phyloP scores from a whole-genome alignment of 148 eudicot genomes.

The Chenopodium berlandieri region DNA sequence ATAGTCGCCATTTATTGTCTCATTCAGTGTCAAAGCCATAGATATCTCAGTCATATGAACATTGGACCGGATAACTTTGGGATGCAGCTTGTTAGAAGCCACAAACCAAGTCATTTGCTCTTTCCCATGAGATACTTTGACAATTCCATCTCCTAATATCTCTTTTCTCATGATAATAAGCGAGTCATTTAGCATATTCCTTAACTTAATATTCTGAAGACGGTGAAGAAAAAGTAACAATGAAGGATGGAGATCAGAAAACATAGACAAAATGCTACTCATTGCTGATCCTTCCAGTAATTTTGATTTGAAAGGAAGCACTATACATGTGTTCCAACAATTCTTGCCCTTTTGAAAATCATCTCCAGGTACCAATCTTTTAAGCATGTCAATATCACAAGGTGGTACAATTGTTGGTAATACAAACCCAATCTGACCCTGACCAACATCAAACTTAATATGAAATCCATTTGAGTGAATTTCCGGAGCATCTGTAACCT shows the following conservation, averaged over 20 bases:
- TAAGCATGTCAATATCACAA: conserved; percentile 55
- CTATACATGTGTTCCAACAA: conserved; percentile 87
- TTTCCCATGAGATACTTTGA: conserved; percentile 66
- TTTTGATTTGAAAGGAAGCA: conserved; percentile 78
- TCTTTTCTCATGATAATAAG: conserved; percentile 70
- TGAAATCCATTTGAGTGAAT: conserved; percentile 97
- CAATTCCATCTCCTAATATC: conserved; percentile 68
- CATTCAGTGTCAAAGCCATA: conserved; percentile 80
- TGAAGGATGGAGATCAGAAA: conserved; percentile 93
- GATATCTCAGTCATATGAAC: conserved; percentile 79
- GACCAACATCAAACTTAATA: conserved; percentile 84
- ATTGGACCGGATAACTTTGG: conserved; percentile 61
- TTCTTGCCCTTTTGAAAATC: conserved; percentile 33
- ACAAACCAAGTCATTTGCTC: conserved; percentile 84
- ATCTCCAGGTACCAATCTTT: conserved; percentile 44
- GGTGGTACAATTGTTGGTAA: conserved; percentile 76
- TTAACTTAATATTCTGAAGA: conserved; percentile 71
- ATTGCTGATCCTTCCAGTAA: conserved; percentile 46
- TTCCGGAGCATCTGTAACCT: conserved; percentile 99
- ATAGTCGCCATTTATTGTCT: conserved; percentile 53
- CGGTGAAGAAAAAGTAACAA: conserved; percentile 94
- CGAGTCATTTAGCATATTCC: conserved; percentile 59
- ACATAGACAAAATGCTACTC: conserved; percentile 62
- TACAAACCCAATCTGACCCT: conserved; percentile 96
- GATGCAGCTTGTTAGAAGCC: conserved; percentile 56